Conservation (phyloP, 805 yeast species). For the Barnettozyma siamensis region DNA sequence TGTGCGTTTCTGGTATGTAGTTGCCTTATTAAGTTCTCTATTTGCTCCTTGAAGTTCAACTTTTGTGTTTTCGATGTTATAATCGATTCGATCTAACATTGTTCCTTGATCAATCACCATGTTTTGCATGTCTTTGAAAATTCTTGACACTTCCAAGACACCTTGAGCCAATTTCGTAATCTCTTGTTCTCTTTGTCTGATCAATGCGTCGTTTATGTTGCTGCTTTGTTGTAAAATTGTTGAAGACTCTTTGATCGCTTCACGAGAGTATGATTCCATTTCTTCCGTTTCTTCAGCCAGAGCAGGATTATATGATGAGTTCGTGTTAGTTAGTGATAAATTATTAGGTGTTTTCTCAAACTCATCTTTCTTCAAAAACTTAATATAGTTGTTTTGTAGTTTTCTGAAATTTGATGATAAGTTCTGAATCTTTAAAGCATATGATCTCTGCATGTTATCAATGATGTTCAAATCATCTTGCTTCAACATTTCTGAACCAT, state of each 20-base stretch:
- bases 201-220: constrained; percentile 33
- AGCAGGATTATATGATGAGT: constrained; percentile 20
- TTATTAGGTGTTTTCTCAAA: constrained; percentile 39
- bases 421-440: constrained; percentile 82
- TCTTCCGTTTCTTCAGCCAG: constrained; percentile 32
- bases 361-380: constrained; percentile 77
- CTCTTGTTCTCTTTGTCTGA: constrained; percentile 80
- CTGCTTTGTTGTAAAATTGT: constrained; percentile 28
- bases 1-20: constrained; percentile 77
- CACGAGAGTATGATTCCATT: constrained; percentile 47
- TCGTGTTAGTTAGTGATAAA: constrained; percentile 1
- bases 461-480: constrained; percentile 56
- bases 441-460: constrained; percentile 73
- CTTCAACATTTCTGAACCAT: constrained; percentile 24
- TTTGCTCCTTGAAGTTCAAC: constrained; percentile 73
- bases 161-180: constrained; percentile 91
- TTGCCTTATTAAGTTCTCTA: constrained; percentile 70
- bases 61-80: constrained; percentile 77
- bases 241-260: constrained; percentile 46
- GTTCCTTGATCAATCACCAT: constrained; percentile 96
- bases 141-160: constrained; percentile 86
- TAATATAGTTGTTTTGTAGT: constrained; percentile 83
- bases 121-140: constrained; percentile 87
- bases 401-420: constrained; percentile 74
- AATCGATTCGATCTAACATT: constrained; percentile 87